A percentile compares a stretch with the other conserved stretches of the same genome.
phyloP scores from a whole-genome alignment of 1,284 basidiomycete genomes.

The Cryptococcus depauperatus region DNA sequence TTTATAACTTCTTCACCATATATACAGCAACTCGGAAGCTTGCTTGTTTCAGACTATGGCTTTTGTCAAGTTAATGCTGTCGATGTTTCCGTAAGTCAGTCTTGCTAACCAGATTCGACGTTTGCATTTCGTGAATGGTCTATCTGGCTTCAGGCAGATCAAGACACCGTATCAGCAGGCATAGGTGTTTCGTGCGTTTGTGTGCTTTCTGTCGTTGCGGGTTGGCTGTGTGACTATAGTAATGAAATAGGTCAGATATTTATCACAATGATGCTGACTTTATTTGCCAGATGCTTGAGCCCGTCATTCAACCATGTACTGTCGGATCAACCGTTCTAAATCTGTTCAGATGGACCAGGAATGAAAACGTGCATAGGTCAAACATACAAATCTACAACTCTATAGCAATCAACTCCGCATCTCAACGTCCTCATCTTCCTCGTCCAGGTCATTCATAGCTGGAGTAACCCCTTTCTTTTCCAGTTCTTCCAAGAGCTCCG shows the following conservation, averaged over 20 bases:
- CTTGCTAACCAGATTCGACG: not conserved
- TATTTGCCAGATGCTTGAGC: not conserved
- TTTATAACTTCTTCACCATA: conserved; percentile 4
- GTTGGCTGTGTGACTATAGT: too few relatives aligned
- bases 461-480: conserved; percentile 61
- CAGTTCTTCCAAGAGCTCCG: conserved; percentile 64
- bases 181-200: too few relatives aligned
- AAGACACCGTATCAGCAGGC: too few relatives aligned
- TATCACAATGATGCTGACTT: not conserved
- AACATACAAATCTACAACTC: conserved; percentile 44
- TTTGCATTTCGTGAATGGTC: too few relatives aligned
- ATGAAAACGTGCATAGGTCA: not conserved
- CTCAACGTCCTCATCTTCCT: conserved; percentile 49
- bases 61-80: conserved; percentile 1
- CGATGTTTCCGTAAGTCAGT: conserved; percentile 8
- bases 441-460: conserved; percentile 53
- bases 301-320: not conserved
- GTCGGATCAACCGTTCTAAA: not conserved
- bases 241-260: too few relatives aligned
- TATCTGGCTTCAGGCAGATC: too few relatives aligned
- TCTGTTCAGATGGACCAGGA: not conserved
- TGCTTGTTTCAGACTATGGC: conserved; percentile 1
- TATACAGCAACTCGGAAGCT: conserved; percentile 1
- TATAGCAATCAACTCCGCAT: conserved; percentile 58
- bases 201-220: too few relatives aligned